Evolutionary conservation across 2,329 filamentous ascomycete genomes (phyloP).

Genomic region (Claviceps sp.): DNA sequence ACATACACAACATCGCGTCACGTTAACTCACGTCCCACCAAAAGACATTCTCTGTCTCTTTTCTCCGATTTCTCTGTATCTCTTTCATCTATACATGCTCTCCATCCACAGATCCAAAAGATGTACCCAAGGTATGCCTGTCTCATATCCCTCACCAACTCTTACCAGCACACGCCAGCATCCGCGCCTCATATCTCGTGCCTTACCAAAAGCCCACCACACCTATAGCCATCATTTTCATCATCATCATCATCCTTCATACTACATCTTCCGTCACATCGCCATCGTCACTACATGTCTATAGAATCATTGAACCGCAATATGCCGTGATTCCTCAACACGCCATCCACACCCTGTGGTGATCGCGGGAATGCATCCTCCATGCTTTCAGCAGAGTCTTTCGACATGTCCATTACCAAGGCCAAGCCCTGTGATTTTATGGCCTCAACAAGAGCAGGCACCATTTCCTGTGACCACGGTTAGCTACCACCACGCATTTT

Average conservation of each 20-base stretch:
- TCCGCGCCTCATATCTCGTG: not conserved
- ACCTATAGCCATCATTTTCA: not conserved
- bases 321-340: slow-evolving; percentile 75
- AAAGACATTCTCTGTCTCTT: too few relatives aligned
- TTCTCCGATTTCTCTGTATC: too few relatives aligned
- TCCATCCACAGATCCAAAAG: not conserved
- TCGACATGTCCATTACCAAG: slow-evolving; percentile 75
- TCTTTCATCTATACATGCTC: not conserved
- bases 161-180: not conserved
- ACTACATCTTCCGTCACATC: not conserved
- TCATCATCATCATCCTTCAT: not conserved
- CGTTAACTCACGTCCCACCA: too few relatives aligned
- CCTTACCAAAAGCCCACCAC: too few relatives aligned
- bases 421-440: slow-evolving; percentile 92
- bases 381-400: slow-evolving; percentile 33
- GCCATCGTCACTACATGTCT: slow-evolving; percentile 38
- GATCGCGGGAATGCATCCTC: slow-evolving; percentile 44
- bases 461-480: slow-evolving; percentile 54
- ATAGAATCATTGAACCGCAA: slow-evolving; percentile 89
- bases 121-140: not conserved
- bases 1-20: too few relatives aligned
- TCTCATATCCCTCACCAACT: not conserved
- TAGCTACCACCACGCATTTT: not conserved
- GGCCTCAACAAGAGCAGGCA: slow-evolving; percentile 79
- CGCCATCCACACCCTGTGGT: slow-evolving; percentile 75